phyloP scores from a whole-genome alignment of 805 yeast species.

The Candida michaelii region DNA sequence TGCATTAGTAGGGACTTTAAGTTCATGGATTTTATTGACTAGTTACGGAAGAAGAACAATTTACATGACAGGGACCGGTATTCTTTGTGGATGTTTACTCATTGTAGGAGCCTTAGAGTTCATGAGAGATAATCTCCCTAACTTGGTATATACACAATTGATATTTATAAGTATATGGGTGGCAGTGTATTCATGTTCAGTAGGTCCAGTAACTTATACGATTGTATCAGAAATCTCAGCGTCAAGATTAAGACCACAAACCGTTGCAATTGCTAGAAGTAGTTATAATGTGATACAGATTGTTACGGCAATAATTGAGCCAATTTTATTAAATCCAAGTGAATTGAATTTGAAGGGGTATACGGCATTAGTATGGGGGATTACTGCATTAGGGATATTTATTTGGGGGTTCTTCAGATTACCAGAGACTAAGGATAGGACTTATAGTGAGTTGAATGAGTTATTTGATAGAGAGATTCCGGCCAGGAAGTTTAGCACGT shows the following conservation, averaged over 20 bases:
- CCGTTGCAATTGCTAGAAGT: conserved; percentile 31
- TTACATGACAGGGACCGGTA: conserved; percentile 35
- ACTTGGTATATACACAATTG: conserved; percentile 42
- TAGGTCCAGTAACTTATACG: conserved; percentile 40
- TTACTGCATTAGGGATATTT: conserved; percentile 21
- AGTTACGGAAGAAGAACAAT: conserved; percentile 40
- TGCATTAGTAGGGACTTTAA: conserved; percentile 43
- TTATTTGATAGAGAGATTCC: conserved; percentile 38
- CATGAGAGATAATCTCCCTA: conserved; percentile 17
- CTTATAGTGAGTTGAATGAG: conserved; percentile 55
- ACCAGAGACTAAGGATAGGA: conserved; percentile 57
- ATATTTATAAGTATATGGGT: conserved; percentile 45
- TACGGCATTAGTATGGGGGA: conserved; percentile 41
- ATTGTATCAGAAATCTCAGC: conserved; percentile 41
- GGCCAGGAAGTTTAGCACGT: conserved; percentile 27
- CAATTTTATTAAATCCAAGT: conserved; percentile 35
- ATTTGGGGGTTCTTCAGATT: conserved; percentile 47
- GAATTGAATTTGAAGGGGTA: conserved; percentile 42
- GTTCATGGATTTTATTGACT: conserved; percentile 42
- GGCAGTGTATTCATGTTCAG: conserved; percentile 42
- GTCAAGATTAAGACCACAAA: conserved; percentile 34
- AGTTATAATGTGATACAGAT: conserved; percentile 29
- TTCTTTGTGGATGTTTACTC: conserved; percentile 33
- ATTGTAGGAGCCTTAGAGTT: conserved; percentile 28
- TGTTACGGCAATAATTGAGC: conserved; percentile 24